Evolutionary conservation across 164 flowering plant genomes (phyloP).

Genomic region (Vitis amurensis): DNA sequence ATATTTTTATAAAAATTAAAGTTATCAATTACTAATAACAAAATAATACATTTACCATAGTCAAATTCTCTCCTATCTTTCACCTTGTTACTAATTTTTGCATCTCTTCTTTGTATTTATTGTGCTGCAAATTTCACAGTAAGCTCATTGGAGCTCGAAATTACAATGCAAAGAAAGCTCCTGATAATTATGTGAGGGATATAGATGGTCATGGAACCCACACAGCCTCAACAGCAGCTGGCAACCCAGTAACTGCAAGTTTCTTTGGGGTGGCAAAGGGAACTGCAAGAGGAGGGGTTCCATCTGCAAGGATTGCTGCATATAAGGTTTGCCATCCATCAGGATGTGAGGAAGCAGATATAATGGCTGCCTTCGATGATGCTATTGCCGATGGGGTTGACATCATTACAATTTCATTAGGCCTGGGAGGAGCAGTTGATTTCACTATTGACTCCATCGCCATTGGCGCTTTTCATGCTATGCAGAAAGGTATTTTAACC

Average conservation of each 20-base stretch:
- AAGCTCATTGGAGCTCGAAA: constrained; percentile 32
- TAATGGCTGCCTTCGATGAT: constrained; percentile 40
- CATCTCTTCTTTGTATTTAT: too few species aligned
- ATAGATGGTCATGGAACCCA: too few species aligned
- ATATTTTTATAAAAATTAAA: too few species aligned
- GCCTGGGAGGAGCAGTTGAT: too few species aligned
- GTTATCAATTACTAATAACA: too few species aligned
- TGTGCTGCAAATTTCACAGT: constrained; percentile 6
- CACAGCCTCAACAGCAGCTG: too few species aligned
- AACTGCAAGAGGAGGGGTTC: constrained; percentile 41
- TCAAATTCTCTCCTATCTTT: too few species aligned
- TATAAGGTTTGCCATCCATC: constrained; percentile 23
- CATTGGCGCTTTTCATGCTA: constrained; percentile 41
- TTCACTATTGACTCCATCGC: constrained; percentile 7
- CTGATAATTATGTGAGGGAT: too few species aligned
- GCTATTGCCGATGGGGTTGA: constrained; percentile 47
- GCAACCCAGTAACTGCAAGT: constrained; percentile 17
- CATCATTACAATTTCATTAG: constrained; percentile 23
- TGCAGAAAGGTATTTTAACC: constrained; percentile 29
- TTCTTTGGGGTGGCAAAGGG: constrained; percentile 35
- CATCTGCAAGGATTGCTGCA: constrained; percentile 35
- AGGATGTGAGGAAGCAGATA: not conserved
- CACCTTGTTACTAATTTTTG: too few species aligned
- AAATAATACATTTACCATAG: too few species aligned
- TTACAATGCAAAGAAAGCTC: constrained; percentile 29